phyloP scores from a whole-genome alignment of 306 rosid genomes.

The Cucurbita argyrosperma region DNA sequence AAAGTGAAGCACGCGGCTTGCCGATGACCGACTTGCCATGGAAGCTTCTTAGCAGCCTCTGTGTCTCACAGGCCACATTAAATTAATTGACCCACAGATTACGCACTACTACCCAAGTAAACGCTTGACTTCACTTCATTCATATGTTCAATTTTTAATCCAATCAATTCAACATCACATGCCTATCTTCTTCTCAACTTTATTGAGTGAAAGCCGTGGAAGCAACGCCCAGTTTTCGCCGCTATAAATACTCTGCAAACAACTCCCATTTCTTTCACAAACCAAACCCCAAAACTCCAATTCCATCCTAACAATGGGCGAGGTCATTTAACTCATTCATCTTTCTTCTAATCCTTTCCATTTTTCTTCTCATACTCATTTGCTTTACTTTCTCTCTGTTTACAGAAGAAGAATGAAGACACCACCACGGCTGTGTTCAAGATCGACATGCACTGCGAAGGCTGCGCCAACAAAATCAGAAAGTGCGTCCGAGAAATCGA shows the following conservation, averaged over 20 bases:
- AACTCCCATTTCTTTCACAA: background rate
- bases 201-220: too few species aligned
- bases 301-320: background rate
- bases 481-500: slow-evolving; percentile 11
- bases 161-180: too few species aligned
- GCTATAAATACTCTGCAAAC: background rate
- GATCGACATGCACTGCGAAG: slow-evolving; percentile 56
- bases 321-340: background rate
- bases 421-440: slow-evolving; percentile 20
- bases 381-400: background rate
- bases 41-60: too few species aligned
- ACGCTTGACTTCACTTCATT: too few species aligned
- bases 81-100: too few species aligned
- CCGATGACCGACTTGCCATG: too few species aligned
- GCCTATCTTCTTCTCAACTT: too few species aligned
- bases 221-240: background rate
- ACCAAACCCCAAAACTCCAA: background rate
- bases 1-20: too few species aligned
- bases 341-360: background rate
- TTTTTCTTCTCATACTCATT: background rate
- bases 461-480: slow-evolving; percentile 43
- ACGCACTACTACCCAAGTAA: too few species aligned
- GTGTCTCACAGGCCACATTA: too few species aligned
- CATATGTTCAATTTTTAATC: too few species aligned
- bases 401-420: slow-evolving; percentile 31